Percentiles rank a stretch among this genome's conserved stretches.
phyloP scores from a whole-genome alignment of 257 asterid genomes.

The Petunia axillaris region DNA sequence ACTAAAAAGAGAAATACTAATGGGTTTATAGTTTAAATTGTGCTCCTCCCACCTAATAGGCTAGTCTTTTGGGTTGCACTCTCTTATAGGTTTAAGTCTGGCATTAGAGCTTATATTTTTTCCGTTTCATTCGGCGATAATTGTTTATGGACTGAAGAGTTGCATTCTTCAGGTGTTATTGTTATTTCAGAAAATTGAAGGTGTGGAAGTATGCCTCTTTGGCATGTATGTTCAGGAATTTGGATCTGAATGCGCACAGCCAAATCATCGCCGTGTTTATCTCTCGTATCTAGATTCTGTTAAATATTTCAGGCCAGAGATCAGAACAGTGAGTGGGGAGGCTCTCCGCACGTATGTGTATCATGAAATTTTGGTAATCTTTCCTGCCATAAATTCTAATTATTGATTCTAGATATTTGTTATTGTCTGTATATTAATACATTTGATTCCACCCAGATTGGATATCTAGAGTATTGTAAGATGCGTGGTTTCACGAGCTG shows the following conservation, averaged over 20 bases:
- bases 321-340: slow-evolving; percentile 90
- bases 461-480: slow-evolving; percentile 94
- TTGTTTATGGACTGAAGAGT: slow-evolving; percentile 29
- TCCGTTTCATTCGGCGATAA: background rate
- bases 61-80: background rate
- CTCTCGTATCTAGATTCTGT: slow-evolving; percentile 98
- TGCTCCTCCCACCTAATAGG: too few relatives aligned
- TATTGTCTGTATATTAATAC: slow-evolving; percentile 25
- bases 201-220: slow-evolving; percentile 97
- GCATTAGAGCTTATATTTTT: background rate
- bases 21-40: too few relatives aligned
- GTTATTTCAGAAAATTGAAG: slow-evolving; percentile 94
- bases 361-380: slow-evolving; percentile 94
- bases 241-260: slow-evolving; percentile 95
- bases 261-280: slow-evolving; percentile 98
- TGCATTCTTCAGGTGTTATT: slow-evolving; percentile 70
- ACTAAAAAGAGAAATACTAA: too few relatives aligned
- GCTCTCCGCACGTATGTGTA: slow-evolving; percentile 97
- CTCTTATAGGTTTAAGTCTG: background rate
- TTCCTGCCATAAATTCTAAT: slow-evolving; percentile 15
- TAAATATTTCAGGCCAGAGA: slow-evolving; percentile 96
- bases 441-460: slow-evolving; percentile 61
- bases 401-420: slow-evolving; percentile 21
- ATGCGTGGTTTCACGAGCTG: slow-evolving; percentile 96
- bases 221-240: slow-evolving; percentile 99